Evolutionary conservation across 164 flowering plant genomes (phyloP).

Genomic region (Brasenia schreberi): DNA sequence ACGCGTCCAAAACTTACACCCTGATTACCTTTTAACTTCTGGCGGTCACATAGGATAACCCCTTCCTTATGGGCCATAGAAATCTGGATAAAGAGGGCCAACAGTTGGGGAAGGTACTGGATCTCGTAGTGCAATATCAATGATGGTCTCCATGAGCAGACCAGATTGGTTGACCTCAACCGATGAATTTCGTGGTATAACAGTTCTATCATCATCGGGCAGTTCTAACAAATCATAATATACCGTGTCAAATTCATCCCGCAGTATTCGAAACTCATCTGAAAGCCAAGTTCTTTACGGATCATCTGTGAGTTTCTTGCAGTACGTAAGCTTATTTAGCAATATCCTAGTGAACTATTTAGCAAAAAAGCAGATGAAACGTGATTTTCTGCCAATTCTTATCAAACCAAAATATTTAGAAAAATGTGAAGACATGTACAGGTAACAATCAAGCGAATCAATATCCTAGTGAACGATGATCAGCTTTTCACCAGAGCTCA

Average conservation of each 20-base stretch:
- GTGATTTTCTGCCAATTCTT: no score
- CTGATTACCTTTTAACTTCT: constrained; percentile 56
- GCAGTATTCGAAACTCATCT: no score
- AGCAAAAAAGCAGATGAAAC: no score
- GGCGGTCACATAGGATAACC: constrained; percentile 78
- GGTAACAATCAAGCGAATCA: no score
- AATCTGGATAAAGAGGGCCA: constrained; percentile 72
- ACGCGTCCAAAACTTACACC: constrained; percentile 87
- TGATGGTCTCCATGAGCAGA: constrained; percentile 94
- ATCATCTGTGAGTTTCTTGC: no score
- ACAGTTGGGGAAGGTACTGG: constrained; percentile 61
- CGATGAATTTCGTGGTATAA: constrained; percentile 77
- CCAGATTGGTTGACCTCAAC: constrained; percentile 98
- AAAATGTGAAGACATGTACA: no score
- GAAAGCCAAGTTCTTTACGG: no score
- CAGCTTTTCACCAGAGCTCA: no score
- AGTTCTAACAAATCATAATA: constrained; percentile 10
- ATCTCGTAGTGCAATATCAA: constrained; percentile 82
- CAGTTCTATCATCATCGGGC: constrained; percentile 83
- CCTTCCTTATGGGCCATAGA: constrained; percentile 50
- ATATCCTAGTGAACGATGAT: no score
- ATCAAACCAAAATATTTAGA: no score
- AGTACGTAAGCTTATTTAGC: no score
- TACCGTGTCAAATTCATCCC: background rate
- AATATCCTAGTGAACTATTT: no score